These are phyloP conservation scores for Rhododendron kiyosumense DNA, from an alignment of 148 eudicot genomes.

Conservation along the genomic window DNA sequence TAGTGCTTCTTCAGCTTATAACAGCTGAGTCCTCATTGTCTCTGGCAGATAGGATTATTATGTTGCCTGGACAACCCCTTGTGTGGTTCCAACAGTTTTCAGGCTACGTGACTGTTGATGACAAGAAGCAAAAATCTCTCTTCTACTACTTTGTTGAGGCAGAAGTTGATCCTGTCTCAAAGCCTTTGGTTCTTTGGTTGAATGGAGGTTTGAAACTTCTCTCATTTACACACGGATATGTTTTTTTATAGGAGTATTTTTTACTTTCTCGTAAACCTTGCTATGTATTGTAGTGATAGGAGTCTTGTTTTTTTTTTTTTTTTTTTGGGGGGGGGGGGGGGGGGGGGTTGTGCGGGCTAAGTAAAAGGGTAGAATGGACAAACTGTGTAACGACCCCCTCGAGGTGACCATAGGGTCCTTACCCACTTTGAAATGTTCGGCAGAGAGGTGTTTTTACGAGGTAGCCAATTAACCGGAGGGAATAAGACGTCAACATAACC, in stretches of 20 bases:
- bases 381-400: too few species aligned
- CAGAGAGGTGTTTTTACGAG: too few species aligned
- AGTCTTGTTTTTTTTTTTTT: too few species aligned
- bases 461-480: too few species aligned
- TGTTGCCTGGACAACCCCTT: slow-evolving; percentile 75
- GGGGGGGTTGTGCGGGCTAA: too few species aligned
- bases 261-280: background rate
- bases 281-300: background rate
- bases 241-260: background rate
- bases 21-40: slow-evolving; percentile 14
- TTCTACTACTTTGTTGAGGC: slow-evolving; percentile 98
- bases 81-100: slow-evolving; percentile 76
- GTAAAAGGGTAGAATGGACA: background rate
- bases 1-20: slow-evolving; percentile 20
- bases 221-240: background rate
- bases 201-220: slow-evolving; percentile 72
- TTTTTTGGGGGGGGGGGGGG: too few species aligned
- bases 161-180: slow-evolving; percentile 59
- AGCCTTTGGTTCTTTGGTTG: slow-evolving; percentile 91
- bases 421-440: too few species aligned
- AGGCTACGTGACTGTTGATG: slow-evolving; percentile 83
- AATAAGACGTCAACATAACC: too few species aligned
- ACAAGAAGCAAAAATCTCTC: slow-evolving; percentile 49
- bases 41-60: slow-evolving; percentile 40
- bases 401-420: too few species aligned